Evolutionary conservation across 345 rosid genomes (phyloP).

Genomic region (Corymbia maculata): DNA sequence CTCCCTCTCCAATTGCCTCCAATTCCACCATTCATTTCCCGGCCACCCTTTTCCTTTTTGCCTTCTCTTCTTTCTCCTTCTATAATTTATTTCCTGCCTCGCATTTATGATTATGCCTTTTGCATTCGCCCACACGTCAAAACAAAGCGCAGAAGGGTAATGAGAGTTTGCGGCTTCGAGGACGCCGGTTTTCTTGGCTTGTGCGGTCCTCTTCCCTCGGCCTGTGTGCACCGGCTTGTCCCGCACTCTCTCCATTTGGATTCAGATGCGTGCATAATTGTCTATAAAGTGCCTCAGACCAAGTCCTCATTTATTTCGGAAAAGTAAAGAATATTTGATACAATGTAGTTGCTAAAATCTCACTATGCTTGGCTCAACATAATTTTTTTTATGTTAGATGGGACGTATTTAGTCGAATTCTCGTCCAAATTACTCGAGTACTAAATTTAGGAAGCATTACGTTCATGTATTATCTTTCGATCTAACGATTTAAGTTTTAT

Average conservation of each 20-base stretch:
- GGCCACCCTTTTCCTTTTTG: background rate
- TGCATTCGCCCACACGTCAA: background rate
- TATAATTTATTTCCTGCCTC: background rate
- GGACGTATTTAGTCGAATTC: background rate
- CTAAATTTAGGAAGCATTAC: background rate
- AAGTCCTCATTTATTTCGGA: background rate
- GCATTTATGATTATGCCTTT: background rate
- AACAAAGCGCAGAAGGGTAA: background rate
- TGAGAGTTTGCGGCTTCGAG: slow-evolving; percentile 15
- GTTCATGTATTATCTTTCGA: background rate
- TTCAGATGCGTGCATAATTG: background rate
- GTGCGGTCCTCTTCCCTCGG: background rate
- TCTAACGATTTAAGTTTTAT: background rate
- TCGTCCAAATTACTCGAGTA: background rate
- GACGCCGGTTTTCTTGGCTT: slow-evolving; percentile 19
- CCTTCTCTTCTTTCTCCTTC: background rate
- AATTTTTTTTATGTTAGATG: background rate
- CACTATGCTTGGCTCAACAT: background rate
- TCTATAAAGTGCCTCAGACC: background rate
- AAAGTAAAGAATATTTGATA: background rate
- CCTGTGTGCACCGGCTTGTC: background rate
- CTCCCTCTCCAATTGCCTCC: background rate
- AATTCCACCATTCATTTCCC: background rate
- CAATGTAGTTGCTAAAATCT: background rate
- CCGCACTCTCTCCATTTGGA: background rate